These are phyloP conservation scores for Hypomontagnella monticulosa DNA, from an alignment of 495 filamentous ascomycete genomes.

Conservation along the genomic window DNA sequence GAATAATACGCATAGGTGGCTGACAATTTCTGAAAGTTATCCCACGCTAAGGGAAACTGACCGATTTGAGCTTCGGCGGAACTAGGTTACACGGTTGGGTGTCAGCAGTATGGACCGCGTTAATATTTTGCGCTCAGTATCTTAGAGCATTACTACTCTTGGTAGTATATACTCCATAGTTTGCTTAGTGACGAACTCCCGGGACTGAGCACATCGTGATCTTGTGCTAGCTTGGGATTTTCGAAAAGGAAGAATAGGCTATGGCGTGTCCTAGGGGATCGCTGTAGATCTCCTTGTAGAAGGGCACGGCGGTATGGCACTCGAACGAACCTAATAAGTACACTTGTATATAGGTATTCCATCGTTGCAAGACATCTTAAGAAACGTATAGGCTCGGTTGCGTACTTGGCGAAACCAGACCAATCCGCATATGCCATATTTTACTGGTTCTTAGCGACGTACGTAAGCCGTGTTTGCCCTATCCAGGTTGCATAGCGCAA, in stretches of 20 bases:
- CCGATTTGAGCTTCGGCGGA: background rate
- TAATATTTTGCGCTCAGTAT: background rate
- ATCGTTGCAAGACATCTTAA: constrained; percentile 1
- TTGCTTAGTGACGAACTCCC: constrained; percentile 24
- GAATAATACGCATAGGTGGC: constrained; percentile 18
- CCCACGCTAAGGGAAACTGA: constrained; percentile 9
- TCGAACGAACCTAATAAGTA: background rate
- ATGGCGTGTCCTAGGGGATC: background rate
- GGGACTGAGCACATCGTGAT: constrained; percentile 14
- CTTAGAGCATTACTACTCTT: constrained; percentile 25
- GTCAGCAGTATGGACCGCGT: constrained; percentile 9
- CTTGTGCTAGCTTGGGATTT: constrained; percentile 11
- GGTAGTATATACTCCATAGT: constrained; percentile 4
- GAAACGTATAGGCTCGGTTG: constrained; percentile 11
- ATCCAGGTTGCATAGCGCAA: constrained; percentile 1
- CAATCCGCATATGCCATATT: constrained; percentile 13
- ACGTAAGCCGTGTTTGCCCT: constrained; percentile 16
- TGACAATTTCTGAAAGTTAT: constrained; percentile 19
- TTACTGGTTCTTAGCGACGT: constrained; percentile 11
- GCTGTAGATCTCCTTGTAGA: background rate
- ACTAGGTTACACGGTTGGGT: background rate
- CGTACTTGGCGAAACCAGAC: constrained; percentile 1
- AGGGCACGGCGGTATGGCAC: constrained; percentile 1
- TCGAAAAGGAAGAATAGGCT: background rate
- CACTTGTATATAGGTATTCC: background rate